Percentiles rank a stretch among this genome's conserved stretches.
phyloP scores from a whole-genome alignment of 192 early-diverging fungal genomes.

The Umbelopsis vinacea region DNA sequence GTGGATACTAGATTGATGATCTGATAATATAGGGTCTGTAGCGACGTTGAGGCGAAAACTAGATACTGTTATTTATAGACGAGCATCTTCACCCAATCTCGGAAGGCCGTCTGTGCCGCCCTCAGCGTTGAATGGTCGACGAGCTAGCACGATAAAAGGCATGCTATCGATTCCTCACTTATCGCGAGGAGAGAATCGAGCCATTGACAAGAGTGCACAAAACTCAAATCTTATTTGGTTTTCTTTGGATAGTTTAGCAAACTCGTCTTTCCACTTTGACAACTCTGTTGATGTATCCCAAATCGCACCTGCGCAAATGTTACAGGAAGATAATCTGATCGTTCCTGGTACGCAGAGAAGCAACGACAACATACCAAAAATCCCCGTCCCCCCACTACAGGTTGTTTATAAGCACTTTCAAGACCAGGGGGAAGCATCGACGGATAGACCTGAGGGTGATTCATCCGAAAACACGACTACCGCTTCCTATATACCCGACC shows the following conservation, averaged over 20 bases:
- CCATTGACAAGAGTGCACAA: background rate
- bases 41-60: conserved; percentile 6
- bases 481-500: background rate
- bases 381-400: conserved; percentile 57
- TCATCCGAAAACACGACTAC: background rate
- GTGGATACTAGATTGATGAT: conserved; percentile 27
- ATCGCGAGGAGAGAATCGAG: background rate
- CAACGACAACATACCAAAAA: conserved; percentile 54
- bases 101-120: background rate
- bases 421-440: conserved; percentile 20
- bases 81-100: conserved; percentile 6
- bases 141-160: conserved; percentile 2
- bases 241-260: background rate
- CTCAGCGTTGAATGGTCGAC: conserved; percentile 7
- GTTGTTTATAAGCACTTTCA: conserved; percentile 51
- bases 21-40: conserved; percentile 18
- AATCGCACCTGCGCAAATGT: background rate
- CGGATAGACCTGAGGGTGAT: background rate
- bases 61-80: conserved; percentile 7
- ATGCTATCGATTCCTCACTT: conserved; percentile 4
- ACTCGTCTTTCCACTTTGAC: background rate
- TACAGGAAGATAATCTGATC: conserved; percentile 14
- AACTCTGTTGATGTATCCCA: background rate
- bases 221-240: background rate
- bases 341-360: conserved; percentile 9